These are phyloP conservation scores for Leccinum longicurvipes DNA, from an alignment of 768 basidiomycete genomes.

Conservation along the genomic window DNA sequence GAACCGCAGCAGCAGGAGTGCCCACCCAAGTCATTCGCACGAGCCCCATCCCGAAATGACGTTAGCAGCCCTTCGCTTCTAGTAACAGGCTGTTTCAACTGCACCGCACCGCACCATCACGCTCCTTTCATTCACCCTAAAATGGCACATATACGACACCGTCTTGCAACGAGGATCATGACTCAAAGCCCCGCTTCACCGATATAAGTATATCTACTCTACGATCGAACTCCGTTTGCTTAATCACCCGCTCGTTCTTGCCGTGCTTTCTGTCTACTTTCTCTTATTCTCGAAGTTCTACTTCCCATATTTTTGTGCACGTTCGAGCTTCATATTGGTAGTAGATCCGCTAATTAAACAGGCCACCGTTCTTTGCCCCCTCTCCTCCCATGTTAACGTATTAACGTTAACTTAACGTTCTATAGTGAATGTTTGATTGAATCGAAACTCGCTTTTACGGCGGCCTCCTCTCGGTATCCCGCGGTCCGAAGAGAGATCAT, in stretches of 20 bases:
- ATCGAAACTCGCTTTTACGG: background rate
- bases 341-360: constrained; percentile 14
- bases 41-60: constrained; percentile 18
- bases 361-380: background rate
- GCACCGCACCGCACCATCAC: constrained; percentile 13
- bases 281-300: background rate
- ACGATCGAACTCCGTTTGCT: constrained; percentile 14
- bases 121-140: constrained; percentile 19
- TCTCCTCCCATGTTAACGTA: background rate
- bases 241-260: constrained; percentile 21
- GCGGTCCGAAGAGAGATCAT: background rate
- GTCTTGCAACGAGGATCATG: constrained; percentile 30
- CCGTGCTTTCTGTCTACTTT: background rate
- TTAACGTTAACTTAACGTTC: background rate
- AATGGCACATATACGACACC: constrained; percentile 29
- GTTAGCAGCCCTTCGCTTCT: constrained; percentile 10
- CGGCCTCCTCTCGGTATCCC: background rate
- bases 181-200: constrained; percentile 6
- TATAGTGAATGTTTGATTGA: background rate
- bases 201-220: constrained; percentile 6
- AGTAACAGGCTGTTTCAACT: background rate
- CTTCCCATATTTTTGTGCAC: background rate
- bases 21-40: constrained; percentile 9
- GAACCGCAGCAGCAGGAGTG: constrained; percentile 2
- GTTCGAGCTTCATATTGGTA: constrained; percentile 15